Percentiles rank a stretch among this genome's conserved stretches.
Evolutionary conservation across 768 basidiomycete genomes (phyloP).

Genomic region (Boletus pseudo-olivaceus): DNA sequence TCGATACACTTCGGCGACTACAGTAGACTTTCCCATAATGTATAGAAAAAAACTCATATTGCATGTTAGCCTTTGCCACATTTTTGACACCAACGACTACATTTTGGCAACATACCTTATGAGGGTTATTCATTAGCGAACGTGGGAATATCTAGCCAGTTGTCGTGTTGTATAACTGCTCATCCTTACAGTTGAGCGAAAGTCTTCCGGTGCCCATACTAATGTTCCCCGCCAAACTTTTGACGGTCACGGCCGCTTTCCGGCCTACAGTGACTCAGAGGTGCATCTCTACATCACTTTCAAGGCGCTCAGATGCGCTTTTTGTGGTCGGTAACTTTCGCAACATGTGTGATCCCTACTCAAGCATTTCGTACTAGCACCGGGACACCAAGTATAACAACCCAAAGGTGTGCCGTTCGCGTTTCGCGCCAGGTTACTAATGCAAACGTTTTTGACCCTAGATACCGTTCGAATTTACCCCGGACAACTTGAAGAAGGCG

Average conservation of each 20-base stretch:
- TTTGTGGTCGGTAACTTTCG: conserved; percentile 65
- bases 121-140: not conserved
- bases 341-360: conserved; percentile 9
- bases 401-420: conserved; percentile 55
- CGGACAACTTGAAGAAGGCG: conserved; percentile 81
- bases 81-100: no score
- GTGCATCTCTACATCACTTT: conserved; percentile 36
- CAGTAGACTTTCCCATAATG: no score
- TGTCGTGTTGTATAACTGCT: not conserved
- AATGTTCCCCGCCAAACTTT: conserved; percentile 24
- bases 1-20: no score
- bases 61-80: no score
- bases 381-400: conserved; percentile 95
- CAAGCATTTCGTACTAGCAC: conserved; percentile 53
- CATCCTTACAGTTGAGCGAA: not conserved
- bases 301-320: conserved; percentile 73
- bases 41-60: no score
- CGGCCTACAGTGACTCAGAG: conserved; percentile 21
- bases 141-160: conserved; percentile 13
- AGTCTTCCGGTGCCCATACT: conserved; percentile 1
- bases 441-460: conserved; percentile 28
- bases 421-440: not conserved
- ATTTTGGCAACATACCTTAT: no score
- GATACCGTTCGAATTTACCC: conserved; percentile 87
- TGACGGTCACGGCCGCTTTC: conserved; percentile 9